phyloP scores from a whole-genome alignment of 2,329 filamentous ascomycete species.

The Hymenoscyphus linearis region DNA sequence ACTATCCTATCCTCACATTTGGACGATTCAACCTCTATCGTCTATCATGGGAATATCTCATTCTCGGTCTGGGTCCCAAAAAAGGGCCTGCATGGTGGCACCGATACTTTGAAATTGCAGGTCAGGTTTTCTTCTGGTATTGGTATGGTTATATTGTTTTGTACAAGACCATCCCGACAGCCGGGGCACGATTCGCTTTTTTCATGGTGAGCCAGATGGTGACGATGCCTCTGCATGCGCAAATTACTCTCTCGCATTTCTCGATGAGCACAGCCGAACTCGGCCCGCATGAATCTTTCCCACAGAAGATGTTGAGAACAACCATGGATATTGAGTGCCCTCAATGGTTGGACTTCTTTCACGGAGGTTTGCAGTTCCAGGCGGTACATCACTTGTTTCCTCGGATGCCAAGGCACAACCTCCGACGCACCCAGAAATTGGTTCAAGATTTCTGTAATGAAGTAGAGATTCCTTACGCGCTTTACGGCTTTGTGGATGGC shows the following conservation, averaged over 20 bases:
- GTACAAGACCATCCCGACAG: constrained; percentile 66
- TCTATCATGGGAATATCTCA: constrained; percentile 72
- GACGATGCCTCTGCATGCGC: constrained; percentile 76
- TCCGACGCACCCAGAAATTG: constrained; percentile 67
- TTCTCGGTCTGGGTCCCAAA: constrained; percentile 63
- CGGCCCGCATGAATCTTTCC: constrained; percentile 78
- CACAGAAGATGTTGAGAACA: constrained; percentile 84
- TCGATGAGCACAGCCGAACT: constrained; percentile 89
- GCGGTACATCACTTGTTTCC: constrained; percentile 84
- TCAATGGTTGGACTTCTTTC: constrained; percentile 81
- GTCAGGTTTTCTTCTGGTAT: constrained; percentile 76
- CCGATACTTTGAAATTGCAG: constrained; percentile 70
- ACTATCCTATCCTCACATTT: constrained; percentile 75
- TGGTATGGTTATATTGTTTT: constrained; percentile 83
- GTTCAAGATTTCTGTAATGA: constrained; percentile 79
- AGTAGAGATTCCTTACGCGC: constrained; percentile 75
- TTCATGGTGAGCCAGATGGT: constrained; percentile 76
- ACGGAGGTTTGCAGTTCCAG: constrained; percentile 86
- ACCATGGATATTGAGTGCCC: constrained; percentile 93
- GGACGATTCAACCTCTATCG: constrained; percentile 85
- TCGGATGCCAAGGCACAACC: constrained; percentile 77
- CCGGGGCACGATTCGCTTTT: constrained; percentile 65
- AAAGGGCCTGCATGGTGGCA: constrained; percentile 81
- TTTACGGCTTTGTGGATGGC: constrained; percentile 79
- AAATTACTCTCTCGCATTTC: constrained; percentile 89